Base-by-base conservation (phyloP, 2,329 filamentous ascomycete species). In the Trichoderma citrinoviride region DNA sequence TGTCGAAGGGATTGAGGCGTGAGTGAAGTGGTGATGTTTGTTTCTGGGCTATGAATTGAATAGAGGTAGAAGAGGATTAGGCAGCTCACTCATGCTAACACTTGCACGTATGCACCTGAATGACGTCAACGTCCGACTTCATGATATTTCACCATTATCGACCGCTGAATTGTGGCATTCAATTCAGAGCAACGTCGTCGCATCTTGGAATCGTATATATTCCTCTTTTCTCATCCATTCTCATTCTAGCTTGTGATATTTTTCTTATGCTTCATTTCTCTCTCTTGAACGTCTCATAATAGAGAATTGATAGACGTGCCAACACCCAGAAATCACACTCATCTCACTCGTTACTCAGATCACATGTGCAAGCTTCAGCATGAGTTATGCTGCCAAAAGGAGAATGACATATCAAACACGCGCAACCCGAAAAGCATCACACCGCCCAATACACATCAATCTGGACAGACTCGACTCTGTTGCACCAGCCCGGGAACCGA, bases 371-470 rank as follows among this genome's bases (percentile, higher is more conserved):
- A 15, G 3, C 44, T 47, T 47, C 44, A 15, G 6, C n/a, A 47
- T 15, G 12, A 14, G 12, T 12, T 12, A 37, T 37, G 8, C 10
- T 14, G 33, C 14, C 33, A 10, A 14, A 37, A 37, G 14, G 12
- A 33, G 29, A 37, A 10, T 1, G 14, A 5, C 12, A 12, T 3
- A 37, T 3, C 3, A 37, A 14, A 14, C 33, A 37, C 12, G 33
- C 12, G 33, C 12, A 12, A 3, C 12, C 33, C 12, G 5, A 37
- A 37, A 37, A 37, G 33, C 33, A 37, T 44, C 37, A 64, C 17
- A 85, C 66, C 73, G 84, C 83, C 84, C 85, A 89, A 70, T 85
- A 88, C 27, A 88, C 78, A 65, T 85, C 83, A 33, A 88, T 75
- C 71, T 79, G 78, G 2, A 83, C 81, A 14, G 74, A 77, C 53